Conservation (phyloP, 768 basidiomycete species). For the Collybia nuda region DNA sequence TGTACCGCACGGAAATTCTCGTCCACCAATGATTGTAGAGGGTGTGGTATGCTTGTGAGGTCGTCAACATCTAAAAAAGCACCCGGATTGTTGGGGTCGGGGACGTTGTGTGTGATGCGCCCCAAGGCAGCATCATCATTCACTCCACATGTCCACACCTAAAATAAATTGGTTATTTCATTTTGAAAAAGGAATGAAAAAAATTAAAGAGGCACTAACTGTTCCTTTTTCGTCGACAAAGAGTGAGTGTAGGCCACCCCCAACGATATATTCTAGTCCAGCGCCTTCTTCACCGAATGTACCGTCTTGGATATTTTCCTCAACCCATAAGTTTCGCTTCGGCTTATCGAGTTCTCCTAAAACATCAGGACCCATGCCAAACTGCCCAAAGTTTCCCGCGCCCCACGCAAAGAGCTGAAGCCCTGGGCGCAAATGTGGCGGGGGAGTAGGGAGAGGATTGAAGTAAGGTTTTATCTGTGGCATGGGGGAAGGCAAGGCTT, state of each 20-base stretch:
- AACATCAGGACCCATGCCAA: conserved; percentile 81
- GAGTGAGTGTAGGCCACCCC: conserved; percentile 88
- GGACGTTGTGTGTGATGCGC: conserved; percentile 61
- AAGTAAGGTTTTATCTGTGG: conserved; percentile 56
- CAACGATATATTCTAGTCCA: conserved; percentile 80
- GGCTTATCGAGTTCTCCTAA: conserved; percentile 77
- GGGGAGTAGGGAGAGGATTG: conserved; percentile 63
- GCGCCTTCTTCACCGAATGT: conserved; percentile 68
- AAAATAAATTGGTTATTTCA: not conserved
- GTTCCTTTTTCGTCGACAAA: conserved; percentile 88
- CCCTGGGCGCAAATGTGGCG: conserved; percentile 58
- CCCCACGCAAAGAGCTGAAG: conserved; percentile 86
- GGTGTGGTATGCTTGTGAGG: conserved; percentile 60
- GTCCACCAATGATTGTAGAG: conserved; percentile 66
- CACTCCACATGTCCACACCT: conserved; percentile 85
- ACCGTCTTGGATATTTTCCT: conserved; percentile 70
- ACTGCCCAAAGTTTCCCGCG: conserved; percentile 92
- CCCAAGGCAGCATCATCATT: conserved; percentile 92
- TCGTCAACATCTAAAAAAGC: conserved; percentile 55
- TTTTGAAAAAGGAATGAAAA: not conserved
- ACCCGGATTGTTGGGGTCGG: conserved; percentile 61
- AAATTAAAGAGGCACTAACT: conserved; percentile 47
- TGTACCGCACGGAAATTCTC: conserved; percentile 84
- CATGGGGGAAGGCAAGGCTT: conserved; percentile 29
- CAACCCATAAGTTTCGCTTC: conserved; percentile 73